Percentiles rank a stretch among this genome's conserved stretches.
Evolutionary conservation across 305 asterid genomes (phyloP).

Genomic region (Salvia sclarea): DNA sequence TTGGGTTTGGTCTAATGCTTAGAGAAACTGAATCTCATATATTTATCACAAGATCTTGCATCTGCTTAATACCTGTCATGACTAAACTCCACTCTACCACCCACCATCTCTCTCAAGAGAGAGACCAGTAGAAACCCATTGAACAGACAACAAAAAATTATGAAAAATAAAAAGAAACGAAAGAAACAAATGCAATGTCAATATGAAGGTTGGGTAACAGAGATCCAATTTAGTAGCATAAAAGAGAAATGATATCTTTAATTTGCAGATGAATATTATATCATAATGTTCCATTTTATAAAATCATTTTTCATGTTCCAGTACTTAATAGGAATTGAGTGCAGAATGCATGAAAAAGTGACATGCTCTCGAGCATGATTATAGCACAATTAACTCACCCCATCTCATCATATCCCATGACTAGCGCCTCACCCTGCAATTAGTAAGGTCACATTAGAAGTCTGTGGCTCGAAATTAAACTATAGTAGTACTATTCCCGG

Average conservation of each 20-base stretch:
- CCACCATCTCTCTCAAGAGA: constrained; percentile 6
- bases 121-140: constrained; percentile 8
- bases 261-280: background rate
- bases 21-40: background rate
- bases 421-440: constrained; percentile 97
- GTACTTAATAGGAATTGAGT: constrained; percentile 23
- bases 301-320: background rate
- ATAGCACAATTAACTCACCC: constrained; percentile 66
- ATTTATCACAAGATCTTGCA: constrained; percentile 4
- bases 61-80: background rate
- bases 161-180: no score
- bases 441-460: constrained; percentile 37
- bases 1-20: constrained; percentile 12
- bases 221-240: constrained; percentile 18
- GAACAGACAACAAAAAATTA: background rate
- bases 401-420: constrained; percentile 99
- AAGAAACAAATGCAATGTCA: background rate
- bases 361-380: constrained; percentile 7
- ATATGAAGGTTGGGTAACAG: constrained; percentile 13
- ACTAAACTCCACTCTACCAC: background rate
- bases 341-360: constrained; percentile 19
- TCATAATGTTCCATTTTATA: constrained; percentile 9
- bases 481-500: constrained; percentile 7
- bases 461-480: constrained; percentile 23
- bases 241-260: constrained; percentile 12